Evolutionary conservation across 805 yeast species (phyloP), one percentile per base, ranked within the genome.

Genomic region (Tetrapisispora iriomotensis): DNA sequence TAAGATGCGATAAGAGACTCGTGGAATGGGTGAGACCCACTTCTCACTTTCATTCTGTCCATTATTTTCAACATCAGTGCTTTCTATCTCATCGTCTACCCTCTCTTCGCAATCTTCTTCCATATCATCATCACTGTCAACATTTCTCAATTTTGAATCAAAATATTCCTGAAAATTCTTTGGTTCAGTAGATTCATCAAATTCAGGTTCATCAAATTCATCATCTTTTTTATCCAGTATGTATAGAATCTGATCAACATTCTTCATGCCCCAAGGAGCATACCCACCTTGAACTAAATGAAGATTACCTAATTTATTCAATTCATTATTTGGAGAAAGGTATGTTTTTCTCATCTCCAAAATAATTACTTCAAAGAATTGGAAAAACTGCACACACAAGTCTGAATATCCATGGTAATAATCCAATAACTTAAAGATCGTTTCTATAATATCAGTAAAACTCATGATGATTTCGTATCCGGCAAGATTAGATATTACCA

Each of bases 361-460:
- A 6, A 77, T 64, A 4, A 84, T 58, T 20, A 75, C 78, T 38
- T 72, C 72, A 50, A 88, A 85, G 0, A 85, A 80, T 3, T 69
- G 60, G 45, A 87, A 82, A 43, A 85, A 79, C 1, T 85, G 84
- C 42, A 79, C 79, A 39, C 84, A 78, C 14, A 92, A 62, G 13
- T 68, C 65, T 2, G 77, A 64, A 56, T 90, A 90, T 0, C 90
- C 94, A 60, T 88, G 95, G 52, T 81, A 90, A 38, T 77, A 67
- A 60, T 90, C 97, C 36, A 90, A 66, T 26, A 88, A 62, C 15
- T 79, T 74, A 56, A 90, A 86, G 45, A 86, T 70, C 3, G 87
- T 75, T 35, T 77, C 72, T 15, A 90, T 64, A 1, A 90, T 68
- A 56, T 90, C 97, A 37, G 68, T 74, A 38, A 90, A 67, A 43